These are phyloP conservation scores for Penicillium manginii DNA, from an alignment of 495 filamentous ascomycete genomes.

Conservation along the genomic window DNA sequence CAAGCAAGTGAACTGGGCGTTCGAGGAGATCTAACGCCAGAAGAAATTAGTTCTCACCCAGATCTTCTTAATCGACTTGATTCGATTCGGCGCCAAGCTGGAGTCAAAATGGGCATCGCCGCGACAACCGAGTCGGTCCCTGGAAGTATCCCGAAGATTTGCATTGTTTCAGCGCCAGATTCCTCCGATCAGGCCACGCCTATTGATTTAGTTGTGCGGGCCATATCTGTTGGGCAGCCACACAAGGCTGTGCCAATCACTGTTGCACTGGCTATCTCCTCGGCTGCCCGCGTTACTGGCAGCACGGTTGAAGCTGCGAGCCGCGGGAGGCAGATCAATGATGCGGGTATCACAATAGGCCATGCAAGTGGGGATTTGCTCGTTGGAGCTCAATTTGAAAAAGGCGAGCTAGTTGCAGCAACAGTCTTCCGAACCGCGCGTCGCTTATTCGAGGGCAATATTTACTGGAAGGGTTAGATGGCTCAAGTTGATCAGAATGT, in stretches of 20 bases:
- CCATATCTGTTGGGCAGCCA: background rate
- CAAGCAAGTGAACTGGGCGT: background rate
- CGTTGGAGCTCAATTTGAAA: background rate
- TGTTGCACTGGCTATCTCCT: background rate
- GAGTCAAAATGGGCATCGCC: background rate
- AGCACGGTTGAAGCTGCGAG: background rate
- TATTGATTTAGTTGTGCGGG: background rate
- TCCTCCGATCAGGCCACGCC: background rate
- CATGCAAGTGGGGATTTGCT: background rate
- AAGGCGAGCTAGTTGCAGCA: background rate
- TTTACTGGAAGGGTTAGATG: background rate
- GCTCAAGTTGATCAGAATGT: background rate
- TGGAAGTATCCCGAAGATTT: background rate
- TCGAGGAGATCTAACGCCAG: background rate
- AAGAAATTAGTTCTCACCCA: background rate
- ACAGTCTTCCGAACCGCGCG: constrained; percentile 1
- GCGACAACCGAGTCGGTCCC: background rate
- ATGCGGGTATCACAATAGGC: background rate
- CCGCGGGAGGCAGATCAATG: background rate
- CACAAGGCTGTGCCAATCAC: background rate
- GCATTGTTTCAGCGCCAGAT: background rate
- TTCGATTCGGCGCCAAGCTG: background rate
- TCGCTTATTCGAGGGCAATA: constrained; percentile 9
- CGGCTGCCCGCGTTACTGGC: background rate
- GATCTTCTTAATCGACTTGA: background rate